Evolutionary conservation across 1,284 basidiomycete species (phyloP).

Genomic region (Dichomitus squalens): DNA sequence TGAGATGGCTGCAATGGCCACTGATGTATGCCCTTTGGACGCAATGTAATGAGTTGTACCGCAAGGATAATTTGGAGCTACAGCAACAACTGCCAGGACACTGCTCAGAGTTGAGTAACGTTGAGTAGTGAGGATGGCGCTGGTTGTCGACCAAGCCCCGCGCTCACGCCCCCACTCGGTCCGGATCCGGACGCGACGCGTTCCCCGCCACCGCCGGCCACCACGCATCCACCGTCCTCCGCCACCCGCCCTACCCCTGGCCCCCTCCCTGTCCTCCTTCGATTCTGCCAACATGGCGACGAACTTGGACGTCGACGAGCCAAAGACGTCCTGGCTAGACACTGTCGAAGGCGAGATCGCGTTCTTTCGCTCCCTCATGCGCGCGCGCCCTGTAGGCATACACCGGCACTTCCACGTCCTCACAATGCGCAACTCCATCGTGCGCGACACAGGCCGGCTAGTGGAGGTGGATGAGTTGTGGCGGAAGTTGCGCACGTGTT

Average conservation of each 20-base stretch:
- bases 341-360: slow-evolving; percentile 79
- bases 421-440: slow-evolving; percentile 70
- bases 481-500: slow-evolving; percentile 71
- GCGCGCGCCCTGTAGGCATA: slow-evolving; percentile 74
- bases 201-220: neutral
- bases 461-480: slow-evolving; percentile 71
- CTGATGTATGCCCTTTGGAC: too few species aligned
- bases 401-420: slow-evolving; percentile 81
- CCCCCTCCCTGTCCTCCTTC: neutral
- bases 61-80: too few species aligned
- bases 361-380: slow-evolving; percentile 78
- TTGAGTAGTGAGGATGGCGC: too few species aligned
- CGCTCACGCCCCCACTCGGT: too few species aligned
- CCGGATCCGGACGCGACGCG: too few species aligned
- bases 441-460: slow-evolving; percentile 66
- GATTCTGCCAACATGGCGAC: neutral
- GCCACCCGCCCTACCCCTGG: neutral
- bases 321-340: slow-evolving; percentile 47
- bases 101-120: too few species aligned
- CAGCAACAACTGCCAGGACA: too few species aligned
- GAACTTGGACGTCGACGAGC: slow-evolving; percentile 21
- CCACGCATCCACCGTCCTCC: neutral
- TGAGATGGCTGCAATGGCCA: too few species aligned
- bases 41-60: too few species aligned
- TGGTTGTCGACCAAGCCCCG: too few species aligned